phyloP scores from a whole-genome alignment of 139 green algal species.

The Pedinophyceae sp. region DNA sequence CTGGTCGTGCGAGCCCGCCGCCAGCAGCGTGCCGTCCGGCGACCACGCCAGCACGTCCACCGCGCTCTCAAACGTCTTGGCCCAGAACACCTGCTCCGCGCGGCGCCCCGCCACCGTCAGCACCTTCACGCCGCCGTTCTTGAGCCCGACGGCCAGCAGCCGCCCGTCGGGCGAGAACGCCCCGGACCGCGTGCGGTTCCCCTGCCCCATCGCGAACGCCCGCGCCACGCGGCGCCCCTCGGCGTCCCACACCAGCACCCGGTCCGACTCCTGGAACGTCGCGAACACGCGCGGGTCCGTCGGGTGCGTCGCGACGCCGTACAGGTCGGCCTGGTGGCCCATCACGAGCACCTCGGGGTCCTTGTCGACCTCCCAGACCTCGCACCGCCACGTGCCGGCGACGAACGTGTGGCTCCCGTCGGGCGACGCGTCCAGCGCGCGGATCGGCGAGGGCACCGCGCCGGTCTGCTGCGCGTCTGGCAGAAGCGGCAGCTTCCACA shows the following conservation, averaged over 20 bases:
- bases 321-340: constrained; percentile 40
- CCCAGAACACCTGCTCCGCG: background rate
- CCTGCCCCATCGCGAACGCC: constrained; percentile 16
- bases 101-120: constrained; percentile 19
- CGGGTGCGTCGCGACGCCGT: constrained; percentile 34
- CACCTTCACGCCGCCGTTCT: constrained; percentile 33
- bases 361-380: constrained; percentile 30
- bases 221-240: constrained; percentile 15
- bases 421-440: constrained; percentile 23
- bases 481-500: background rate
- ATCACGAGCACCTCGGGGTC: constrained; percentile 28
- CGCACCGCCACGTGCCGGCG: constrained; percentile 32
- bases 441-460: constrained; percentile 9
- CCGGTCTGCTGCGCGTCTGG: background rate
- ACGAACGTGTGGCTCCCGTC: constrained; percentile 22
- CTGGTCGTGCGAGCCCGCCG: constrained; percentile 31
- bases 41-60: constrained; percentile 43
- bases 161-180: constrained; percentile 19
- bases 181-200: constrained; percentile 12
- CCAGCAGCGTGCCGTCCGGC: constrained; percentile 31
- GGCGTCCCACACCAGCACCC: constrained; percentile 35
- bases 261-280: constrained; percentile 26
- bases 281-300: constrained; percentile 20
- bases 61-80: constrained; percentile 2
- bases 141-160: constrained; percentile 36